Evolutionary conservation across 768 basidiomycete species (phyloP), one percentile per base, ranked within the genome.

Genomic region (Suillus occidentalis): DNA sequence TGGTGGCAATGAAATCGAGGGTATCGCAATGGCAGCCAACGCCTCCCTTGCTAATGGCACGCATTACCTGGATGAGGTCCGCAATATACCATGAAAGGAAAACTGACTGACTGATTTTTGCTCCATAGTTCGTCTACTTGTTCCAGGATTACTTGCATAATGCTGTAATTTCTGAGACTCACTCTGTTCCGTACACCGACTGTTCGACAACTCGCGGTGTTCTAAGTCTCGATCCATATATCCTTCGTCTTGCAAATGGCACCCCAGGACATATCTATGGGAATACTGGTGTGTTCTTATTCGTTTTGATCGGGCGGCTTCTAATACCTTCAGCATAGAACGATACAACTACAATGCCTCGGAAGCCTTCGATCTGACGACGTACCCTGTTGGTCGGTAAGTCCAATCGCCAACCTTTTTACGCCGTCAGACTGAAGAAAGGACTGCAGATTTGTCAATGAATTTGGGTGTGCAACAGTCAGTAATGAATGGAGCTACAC

Each of bases 1-100:
- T 13, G 85, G 84, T 12, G 85, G 85, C 22, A 87, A 87, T 72
- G 85, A 86, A 70, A 85, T 86, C 56, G 85, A 87, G 68, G 84
- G 81, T 0, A 86, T 86, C 52, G 83, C 82, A 13, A 76, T 79
- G 49, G 60, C 34, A 10, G 78, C 78, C 8, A 80, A 79, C 65
- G 64, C 68, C 10, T 74, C 72, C 2, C 66, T 79, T 12, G 67
- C 76, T 20, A 84, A 83, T 62, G 85, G 81, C 22, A 80, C 77
- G 3, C 80, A 82, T 71, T 85, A 78, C 63, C 72, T 86, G 59
- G 76, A 85, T 62, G 83, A 85, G 77, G 82, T 84, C 40, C 4
- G 77, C 68, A 6, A 34, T n/a, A 14, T 22, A 42, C 2, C 8
- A 16, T 56, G 3, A 22, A 2, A 31, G 60, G 25, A 22, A 60